Percentiles rank a stretch among this genome's conserved stretches.
phyloP scores from a whole-genome alignment of 768 basidiomycete genomes.

The Leccinum longicurvipes region DNA sequence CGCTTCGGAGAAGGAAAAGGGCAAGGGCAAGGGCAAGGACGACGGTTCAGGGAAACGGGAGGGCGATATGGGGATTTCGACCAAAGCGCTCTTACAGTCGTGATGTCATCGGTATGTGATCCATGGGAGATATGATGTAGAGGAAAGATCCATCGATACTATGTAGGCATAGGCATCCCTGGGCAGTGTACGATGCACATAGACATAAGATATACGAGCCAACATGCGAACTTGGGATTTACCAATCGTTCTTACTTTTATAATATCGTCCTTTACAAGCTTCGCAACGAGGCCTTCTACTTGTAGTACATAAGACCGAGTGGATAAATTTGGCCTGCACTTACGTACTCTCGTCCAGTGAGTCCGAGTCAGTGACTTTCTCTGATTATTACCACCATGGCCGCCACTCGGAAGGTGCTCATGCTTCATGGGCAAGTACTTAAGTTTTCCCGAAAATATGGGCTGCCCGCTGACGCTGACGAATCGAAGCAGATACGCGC shows the following conservation, averaged over 20 bases:
- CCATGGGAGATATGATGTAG: background rate
- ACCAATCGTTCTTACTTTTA: too few species aligned
- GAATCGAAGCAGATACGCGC: conserved; percentile 51
- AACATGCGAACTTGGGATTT: too few species aligned
- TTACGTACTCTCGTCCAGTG: background rate
- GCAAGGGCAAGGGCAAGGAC: conserved; percentile 38
- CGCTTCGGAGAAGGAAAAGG: conserved; percentile 35
- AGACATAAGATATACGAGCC: too few species aligned
- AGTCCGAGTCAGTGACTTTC: too few species aligned
- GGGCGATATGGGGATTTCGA: conserved; percentile 12
- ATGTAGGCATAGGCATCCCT: background rate
- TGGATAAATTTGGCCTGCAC: background rate
- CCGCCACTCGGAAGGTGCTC: conserved; percentile 34
- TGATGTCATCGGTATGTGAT: background rate
- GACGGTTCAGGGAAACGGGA: conserved; percentile 27
- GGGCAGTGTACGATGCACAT: conserved; percentile 1
- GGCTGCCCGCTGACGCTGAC: conserved; percentile 3
- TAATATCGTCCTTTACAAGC: background rate
- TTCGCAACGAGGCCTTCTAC: too few species aligned
- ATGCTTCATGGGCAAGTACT: conserved; percentile 44
- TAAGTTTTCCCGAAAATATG: background rate
- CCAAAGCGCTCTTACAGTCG: conserved; percentile 9
- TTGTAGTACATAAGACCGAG: background rate
- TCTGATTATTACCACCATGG: conserved; percentile 13
- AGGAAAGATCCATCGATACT: background rate